phyloP scores from a whole-genome alignment of 495 filamentous ascomycete species.

The Talaromyces thailandensis region DNA sequence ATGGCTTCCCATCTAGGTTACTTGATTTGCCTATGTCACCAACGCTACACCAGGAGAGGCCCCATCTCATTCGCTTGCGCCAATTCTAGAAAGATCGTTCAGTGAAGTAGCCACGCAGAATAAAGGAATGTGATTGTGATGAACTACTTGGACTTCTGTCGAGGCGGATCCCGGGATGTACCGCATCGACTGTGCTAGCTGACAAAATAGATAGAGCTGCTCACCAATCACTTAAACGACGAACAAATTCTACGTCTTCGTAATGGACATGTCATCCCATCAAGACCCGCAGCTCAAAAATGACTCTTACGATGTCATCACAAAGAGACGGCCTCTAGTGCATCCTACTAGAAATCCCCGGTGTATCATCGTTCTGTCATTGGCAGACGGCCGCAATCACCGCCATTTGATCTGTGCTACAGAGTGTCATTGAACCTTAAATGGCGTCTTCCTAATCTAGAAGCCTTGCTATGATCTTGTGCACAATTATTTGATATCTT shows the following conservation, averaged over 20 bases:
- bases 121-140: not conserved
- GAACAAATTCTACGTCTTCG: conserved; percentile 18
- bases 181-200: conserved; percentile 13
- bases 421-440: conserved; percentile 6
- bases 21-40: conserved; percentile 7
- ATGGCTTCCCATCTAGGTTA: not conserved
- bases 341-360: not conserved
- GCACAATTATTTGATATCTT: not conserved
- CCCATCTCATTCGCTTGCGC: conserved; percentile 3
- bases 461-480: conserved; percentile 1
- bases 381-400: conserved; percentile 3
- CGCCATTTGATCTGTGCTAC: conserved; percentile 3
- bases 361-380: conserved; percentile 3
- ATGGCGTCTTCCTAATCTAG: not conserved
- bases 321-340: conserved; percentile 14
- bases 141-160: conserved; percentile 9
- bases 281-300: conserved; percentile 13
- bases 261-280: conserved; percentile 15
- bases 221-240: not conserved
- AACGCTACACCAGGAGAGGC: not conserved
- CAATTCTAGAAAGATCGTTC: not conserved
- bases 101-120: not conserved
- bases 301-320: conserved; percentile 12
- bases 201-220: not conserved
- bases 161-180: conserved; percentile 16